Base-by-base conservation (phyloP, 2,329 filamentous ascomycete genomes). In the Nothopassalora personata region DNA sequence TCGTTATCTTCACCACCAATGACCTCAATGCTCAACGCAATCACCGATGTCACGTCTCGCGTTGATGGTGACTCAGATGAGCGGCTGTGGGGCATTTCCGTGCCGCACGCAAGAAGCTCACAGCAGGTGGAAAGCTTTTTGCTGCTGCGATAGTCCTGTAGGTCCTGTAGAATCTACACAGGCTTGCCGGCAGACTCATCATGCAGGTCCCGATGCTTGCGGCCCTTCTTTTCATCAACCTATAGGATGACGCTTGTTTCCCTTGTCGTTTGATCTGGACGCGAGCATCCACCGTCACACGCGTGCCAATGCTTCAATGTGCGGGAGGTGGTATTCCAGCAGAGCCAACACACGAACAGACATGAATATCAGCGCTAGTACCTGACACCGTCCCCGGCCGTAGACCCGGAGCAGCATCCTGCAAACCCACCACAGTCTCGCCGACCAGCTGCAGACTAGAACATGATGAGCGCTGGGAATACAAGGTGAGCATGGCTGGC, bases 401-500 rank as follows among this genome's bases (percentile, higher is more conserved):
- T 11, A 34, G 51, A 18, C n/a, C 23, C 51, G 51, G 51, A 53
- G 28, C 52, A 46, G 52, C 36, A 48, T 27, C 43, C 34, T 45
- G 52, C 31, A 43, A 54, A 54, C 10, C 36, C 18, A 10, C 28
- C 30, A 9, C 6, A 5, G 49, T 15, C 27, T 10, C 18, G 49
- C 49, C 33, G 27, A 51, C 13, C 49, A 30, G 28, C 49, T 34
- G 30, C 49, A 34, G 15, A 15, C n/a, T 33, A 6, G 23, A 55
- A 19, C 15, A 55, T 55, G 53, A 55, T 55, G 53, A 47, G 27
- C 36, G 28, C 45, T 19, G 33, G 33, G 28, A 49, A 43, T 48
- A 55, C 34, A 45, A 55, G 53, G 53, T 55, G 39, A 47, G 52
- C 39, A 54, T 45, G 52, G n/a, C 53, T 48, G 43, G 23, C 27